Evolutionary conservation across 2,329 filamentous ascomycete genomes (phyloP).

Genomic region (Cryoendolithus antarcticus): DNA sequence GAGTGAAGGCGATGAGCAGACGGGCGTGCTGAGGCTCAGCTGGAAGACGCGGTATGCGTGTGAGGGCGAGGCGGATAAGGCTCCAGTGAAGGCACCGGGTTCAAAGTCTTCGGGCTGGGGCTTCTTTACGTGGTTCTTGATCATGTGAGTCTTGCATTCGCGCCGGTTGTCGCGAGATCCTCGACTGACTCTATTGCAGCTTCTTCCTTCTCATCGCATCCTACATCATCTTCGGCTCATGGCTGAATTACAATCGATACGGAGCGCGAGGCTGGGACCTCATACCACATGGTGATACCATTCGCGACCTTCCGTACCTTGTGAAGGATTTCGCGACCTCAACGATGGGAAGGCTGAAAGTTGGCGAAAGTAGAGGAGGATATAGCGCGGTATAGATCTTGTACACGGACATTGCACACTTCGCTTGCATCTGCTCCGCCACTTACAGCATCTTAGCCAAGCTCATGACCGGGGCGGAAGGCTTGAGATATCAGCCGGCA

Average conservation of each 20-base stretch:
- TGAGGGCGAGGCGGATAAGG: slow-evolving; percentile 39
- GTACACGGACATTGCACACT: too few relatives aligned
- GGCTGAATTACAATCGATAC: slow-evolving; percentile 97
- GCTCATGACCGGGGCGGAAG: too few relatives aligned
- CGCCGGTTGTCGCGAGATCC: too few relatives aligned
- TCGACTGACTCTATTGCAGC: slow-evolving; percentile 32
- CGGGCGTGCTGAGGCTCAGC: slow-evolving; percentile 57
- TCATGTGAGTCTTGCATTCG: slow-evolving; percentile 54
- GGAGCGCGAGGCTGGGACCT: slow-evolving; percentile 92
- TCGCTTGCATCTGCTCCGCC: too few relatives aligned
- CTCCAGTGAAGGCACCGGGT: slow-evolving; percentile 8
- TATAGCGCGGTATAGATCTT: slow-evolving; percentile 73
- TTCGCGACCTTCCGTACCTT: slow-evolving; percentile 85
- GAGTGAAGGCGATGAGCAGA: slow-evolving; percentile 40
- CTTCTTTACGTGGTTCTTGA: slow-evolving; percentile 93
- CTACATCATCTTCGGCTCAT: slow-evolving; percentile 95
- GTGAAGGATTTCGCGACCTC: slow-evolving; percentile 76
- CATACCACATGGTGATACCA: slow-evolving; percentile 80
- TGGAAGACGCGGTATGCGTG: slow-evolving; percentile 88
- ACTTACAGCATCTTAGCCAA: too few relatives aligned
- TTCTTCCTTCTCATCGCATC: slow-evolving; percentile 72
- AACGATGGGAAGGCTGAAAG: slow-evolving; percentile 73
- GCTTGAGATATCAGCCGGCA: too few relatives aligned
- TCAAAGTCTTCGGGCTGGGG: slow-evolving; percentile 59
- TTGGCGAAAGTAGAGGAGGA: slow-evolving; percentile 70